Base-by-base conservation (phyloP, 2,329 filamentous ascomycete species). In the Beauveria asiatica region DNA sequence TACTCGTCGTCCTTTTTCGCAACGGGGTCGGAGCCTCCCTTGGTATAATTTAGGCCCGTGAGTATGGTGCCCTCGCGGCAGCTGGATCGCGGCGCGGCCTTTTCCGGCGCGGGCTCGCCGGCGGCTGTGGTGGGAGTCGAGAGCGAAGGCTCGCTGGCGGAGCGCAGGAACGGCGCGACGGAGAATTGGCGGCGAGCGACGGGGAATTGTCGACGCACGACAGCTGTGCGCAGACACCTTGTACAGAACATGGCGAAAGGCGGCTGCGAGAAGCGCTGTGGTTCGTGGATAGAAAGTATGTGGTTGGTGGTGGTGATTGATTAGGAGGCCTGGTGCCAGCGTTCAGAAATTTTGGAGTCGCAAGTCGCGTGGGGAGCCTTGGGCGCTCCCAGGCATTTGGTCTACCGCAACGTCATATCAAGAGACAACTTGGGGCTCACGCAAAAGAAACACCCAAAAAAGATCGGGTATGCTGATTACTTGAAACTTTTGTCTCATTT, bases 1-100 rank as follows among this genome's bases (percentile, higher is more conserved):
- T 95, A 95, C 63, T 89, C 88, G 23, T 84, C 78, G 66, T 95
- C 90, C 39, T 85, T 79, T 67, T 86, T 72, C 10, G 90, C 90
- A 6, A 93, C 77, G 0, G 90, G 90, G 69, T 93, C 89, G 41
- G 80, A 75, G 69, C 82, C 81, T 65, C 83, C 84, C 77, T 94
- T 94, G 68, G 86, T 74, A 74, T 88, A 93, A 73, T 91, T 93
- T 60, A 95, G 76, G 1, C 90, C 90, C 59, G 79, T 84, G 46
- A 95, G 77, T 16, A 85, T 75, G 16, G 87, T 90, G 39, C 90
- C 90, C 5, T 85, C 83, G 3, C 80, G 76, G 66, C 88, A 86
- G 30, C 79, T 80, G 8, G 82, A 84, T 62, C 70, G 65, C 63
- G 67, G 41, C 46, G 69, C 67, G 57, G 71, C 61, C 27, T 72